Conservation (phyloP, 768 basidiomycete species). For the Nidularia sp. region DNA sequence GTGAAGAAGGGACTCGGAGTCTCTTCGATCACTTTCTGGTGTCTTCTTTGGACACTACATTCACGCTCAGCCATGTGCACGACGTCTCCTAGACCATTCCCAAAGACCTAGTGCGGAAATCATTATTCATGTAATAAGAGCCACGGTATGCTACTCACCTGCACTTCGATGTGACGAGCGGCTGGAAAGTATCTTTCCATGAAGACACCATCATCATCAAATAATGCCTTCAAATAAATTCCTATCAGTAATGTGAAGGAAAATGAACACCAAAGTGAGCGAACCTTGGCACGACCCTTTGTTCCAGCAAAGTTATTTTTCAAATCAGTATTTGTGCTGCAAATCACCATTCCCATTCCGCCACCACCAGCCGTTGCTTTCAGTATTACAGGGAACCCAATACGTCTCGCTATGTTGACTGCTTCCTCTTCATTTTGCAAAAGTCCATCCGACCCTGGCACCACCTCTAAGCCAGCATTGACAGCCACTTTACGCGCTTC, state of each 20-base stretch:
- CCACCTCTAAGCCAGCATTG: slow-evolving; percentile 45
- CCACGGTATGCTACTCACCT: slow-evolving; percentile 28
- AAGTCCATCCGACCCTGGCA: slow-evolving; percentile 54
- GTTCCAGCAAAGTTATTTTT: slow-evolving; percentile 26
- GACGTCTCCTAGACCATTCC: slow-evolving; percentile 54
- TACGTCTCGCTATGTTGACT: slow-evolving; percentile 25
- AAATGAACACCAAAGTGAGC: slow-evolving; percentile 5
- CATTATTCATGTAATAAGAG: background rate
- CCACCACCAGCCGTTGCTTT: slow-evolving; percentile 71
- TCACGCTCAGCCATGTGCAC: slow-evolving; percentile 69
- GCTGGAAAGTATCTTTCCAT: slow-evolving; percentile 54
- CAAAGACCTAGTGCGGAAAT: slow-evolving; percentile 48
- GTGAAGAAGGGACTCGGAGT: slow-evolving; percentile 57
- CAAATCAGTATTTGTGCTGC: slow-evolving; percentile 35
- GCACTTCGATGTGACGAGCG: slow-evolving; percentile 64
- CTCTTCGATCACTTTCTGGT: slow-evolving; percentile 75
- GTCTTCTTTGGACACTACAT: slow-evolving; percentile 63
- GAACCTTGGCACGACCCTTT: slow-evolving; percentile 40
- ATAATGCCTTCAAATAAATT: slow-evolving; percentile 30
- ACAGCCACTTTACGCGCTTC: slow-evolving; percentile 43
- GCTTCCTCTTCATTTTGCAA: slow-evolving; percentile 37
- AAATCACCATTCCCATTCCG: slow-evolving; percentile 63
- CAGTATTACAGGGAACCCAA: slow-evolving; percentile 61
- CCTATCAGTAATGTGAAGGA: background rate
- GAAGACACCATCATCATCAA: slow-evolving; percentile 48